Evolutionary conservation across 2,329 filamentous ascomycete genomes (phyloP).

Genomic region (Colletotrichum siamense): DNA sequence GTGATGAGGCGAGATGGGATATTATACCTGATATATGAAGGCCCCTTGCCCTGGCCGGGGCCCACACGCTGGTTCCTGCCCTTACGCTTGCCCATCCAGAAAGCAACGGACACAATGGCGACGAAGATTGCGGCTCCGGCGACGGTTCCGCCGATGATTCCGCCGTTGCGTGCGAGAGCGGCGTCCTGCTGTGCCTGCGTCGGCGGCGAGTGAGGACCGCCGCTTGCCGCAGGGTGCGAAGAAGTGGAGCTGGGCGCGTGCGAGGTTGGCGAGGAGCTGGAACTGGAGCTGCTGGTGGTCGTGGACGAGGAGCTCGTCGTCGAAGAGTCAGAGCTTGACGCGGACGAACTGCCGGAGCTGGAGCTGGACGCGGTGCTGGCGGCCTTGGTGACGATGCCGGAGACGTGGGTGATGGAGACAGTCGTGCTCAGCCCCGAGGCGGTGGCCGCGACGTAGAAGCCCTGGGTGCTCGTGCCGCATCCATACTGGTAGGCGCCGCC

Average conservation of each 20-base stretch:
- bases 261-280: neutral
- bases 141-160: conserved; percentile 60
- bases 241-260: conserved; percentile 18
- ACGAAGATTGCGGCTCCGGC: conserved; percentile 54
- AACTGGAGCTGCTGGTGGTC: neutral
- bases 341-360: neutral
- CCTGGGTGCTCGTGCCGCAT: conserved; percentile 56
- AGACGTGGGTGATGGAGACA: conserved; percentile 43
- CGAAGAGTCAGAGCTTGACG: conserved; percentile 21
- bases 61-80: conserved; percentile 45
- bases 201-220: conserved; percentile 30
- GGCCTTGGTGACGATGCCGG: conserved; percentile 43
- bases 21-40: conserved; percentile 47
- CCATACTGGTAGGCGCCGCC: conserved; percentile 64
- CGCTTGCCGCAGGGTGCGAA: conserved; percentile 20
- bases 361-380: neutral
- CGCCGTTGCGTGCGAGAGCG: conserved; percentile 37
- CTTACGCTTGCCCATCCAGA: conserved; percentile 51
- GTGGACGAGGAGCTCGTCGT: conserved; percentile 10
- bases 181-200: neutral
- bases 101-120: conserved; percentile 43
- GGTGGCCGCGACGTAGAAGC: conserved; percentile 52
- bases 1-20: neutral
- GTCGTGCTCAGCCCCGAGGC: conserved; percentile 46
- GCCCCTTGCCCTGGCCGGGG: conserved; percentile 41